phyloP scores from a whole-genome alignment of 768 basidiomycete species.

The Termitomyces titanicus region DNA sequence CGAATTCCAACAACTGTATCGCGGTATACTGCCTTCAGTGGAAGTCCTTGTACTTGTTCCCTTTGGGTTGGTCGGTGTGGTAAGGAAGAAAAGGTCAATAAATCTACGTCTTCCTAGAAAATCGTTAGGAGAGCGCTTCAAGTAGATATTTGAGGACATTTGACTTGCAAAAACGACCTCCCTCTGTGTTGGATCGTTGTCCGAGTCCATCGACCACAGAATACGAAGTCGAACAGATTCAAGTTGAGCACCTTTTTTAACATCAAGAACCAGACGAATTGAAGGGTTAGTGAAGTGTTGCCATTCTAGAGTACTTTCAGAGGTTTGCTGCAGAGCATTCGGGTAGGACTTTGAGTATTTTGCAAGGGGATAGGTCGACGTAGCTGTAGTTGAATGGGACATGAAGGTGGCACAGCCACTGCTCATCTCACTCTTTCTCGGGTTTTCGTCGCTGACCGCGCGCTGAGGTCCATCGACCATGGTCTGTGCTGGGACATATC shows the following conservation, averaged over 20 bases:
- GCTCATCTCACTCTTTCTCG: too few species aligned
- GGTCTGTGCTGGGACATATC: conserved; percentile 8
- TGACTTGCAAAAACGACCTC: conserved; percentile 67
- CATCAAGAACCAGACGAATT: conserved; percentile 60
- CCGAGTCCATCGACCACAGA: conserved; percentile 52
- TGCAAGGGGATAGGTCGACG: conserved; percentile 49
- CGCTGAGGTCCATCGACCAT: not conserved
- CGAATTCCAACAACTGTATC: conserved; percentile 72
- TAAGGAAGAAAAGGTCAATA: conserved; percentile 61
- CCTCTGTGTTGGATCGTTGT: conserved; percentile 34
- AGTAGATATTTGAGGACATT: conserved; percentile 2
- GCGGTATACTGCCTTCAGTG: conserved; percentile 79
- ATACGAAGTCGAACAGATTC: conserved; percentile 66
- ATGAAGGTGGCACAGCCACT: conserved; percentile 23
- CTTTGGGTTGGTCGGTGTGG: conserved; percentile 20
- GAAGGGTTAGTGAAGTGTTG: conserved; percentile 74
- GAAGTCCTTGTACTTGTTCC: conserved; percentile 48
- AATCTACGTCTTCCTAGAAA: conserved; percentile 71
- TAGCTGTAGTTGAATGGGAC: conserved; percentile 56
- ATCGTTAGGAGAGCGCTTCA: conserved; percentile 1
- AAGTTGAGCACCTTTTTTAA: conserved; percentile 48
- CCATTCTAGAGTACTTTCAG: conserved; percentile 51
- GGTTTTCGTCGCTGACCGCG: conserved; percentile 2
- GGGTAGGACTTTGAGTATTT: conserved; percentile 74
- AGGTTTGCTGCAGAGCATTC: conserved; percentile 16